Percentiles rank a stretch among this genome's conserved stretches.
phyloP scores from a whole-genome alignment of 1,139 yeast species.

The Yamadazyma conglobata region DNA sequence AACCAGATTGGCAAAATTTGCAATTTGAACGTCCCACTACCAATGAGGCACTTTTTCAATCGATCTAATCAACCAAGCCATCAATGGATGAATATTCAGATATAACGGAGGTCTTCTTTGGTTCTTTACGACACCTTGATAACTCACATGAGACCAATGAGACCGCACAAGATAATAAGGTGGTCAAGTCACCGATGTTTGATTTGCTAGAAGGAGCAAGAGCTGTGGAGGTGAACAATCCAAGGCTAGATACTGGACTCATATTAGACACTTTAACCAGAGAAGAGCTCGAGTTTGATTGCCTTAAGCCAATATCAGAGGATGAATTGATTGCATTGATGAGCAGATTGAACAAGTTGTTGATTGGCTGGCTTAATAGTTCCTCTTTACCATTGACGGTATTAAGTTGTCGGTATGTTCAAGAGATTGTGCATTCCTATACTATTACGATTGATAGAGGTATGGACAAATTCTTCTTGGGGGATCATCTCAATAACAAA shows the following conservation, averaged over 20 bases:
- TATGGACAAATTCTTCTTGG: slow-evolving; percentile 9
- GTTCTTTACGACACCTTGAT: slow-evolving; percentile 25
- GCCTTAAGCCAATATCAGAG: slow-evolving; percentile 28
- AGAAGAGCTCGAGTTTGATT: slow-evolving; percentile 40
- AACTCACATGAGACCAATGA: no score
- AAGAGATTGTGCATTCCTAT: slow-evolving; percentile 47
- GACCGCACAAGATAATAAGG: slow-evolving; percentile 28
- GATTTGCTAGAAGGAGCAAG: slow-evolving; percentile 70
- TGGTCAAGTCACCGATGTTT: slow-evolving; percentile 52
- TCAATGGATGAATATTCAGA: slow-evolving; percentile 33
- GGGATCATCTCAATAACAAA: slow-evolving; percentile 34
- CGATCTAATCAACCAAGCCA: no score
- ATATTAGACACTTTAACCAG: slow-evolving; percentile 30
- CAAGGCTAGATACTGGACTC: slow-evolving; percentile 61
- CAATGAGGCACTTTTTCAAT: no score
- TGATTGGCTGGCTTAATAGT: slow-evolving; percentile 61
- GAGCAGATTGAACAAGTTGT: slow-evolving; percentile 40
- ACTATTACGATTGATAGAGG: slow-evolving; percentile 10
- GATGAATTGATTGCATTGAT: slow-evolving; percentile 43
- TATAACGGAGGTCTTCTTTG: slow-evolving; percentile 39
- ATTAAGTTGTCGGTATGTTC: slow-evolving; percentile 63
- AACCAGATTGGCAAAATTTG: no score
- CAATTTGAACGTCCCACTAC: no score
- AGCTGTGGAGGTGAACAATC: slow-evolving; percentile 63
- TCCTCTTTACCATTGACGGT: slow-evolving; percentile 62